These are phyloP conservation scores for Microbotryum saponariae DNA, from an alignment of 1,284 basidiomycete genomes.

Conservation along the genomic window DNA sequence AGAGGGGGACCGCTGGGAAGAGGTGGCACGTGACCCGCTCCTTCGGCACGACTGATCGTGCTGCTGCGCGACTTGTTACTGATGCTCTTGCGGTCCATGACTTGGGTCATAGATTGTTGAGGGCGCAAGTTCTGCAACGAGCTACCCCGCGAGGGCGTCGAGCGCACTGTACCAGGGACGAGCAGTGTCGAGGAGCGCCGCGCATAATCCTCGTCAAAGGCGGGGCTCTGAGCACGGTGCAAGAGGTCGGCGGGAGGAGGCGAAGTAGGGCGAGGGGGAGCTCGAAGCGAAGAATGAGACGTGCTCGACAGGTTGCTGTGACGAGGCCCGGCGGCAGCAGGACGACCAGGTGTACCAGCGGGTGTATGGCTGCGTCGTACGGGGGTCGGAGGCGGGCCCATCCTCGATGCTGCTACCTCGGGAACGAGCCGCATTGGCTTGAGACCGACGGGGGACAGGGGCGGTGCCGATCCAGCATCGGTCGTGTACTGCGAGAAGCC, in stretches of 20 bases:
- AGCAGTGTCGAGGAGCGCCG: constrained; percentile 1
- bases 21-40: constrained; percentile 1
- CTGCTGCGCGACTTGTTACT: too few relatives aligned
- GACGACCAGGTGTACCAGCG: constrained; percentile 37
- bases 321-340: constrained; percentile 48
- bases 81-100: too few relatives aligned
- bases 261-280: constrained; percentile 63
- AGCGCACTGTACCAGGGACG: too few relatives aligned
- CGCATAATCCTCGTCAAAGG: constrained; percentile 47
- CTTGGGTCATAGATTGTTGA: too few relatives aligned
- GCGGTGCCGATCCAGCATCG: background rate
- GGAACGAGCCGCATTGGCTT: background rate
- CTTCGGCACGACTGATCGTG: too few relatives aligned
- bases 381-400: constrained; percentile 47
- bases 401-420: constrained; percentile 8
- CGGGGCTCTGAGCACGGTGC: constrained; percentile 74
- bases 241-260: constrained; percentile 82
- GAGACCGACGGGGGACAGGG: background rate
- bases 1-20: constrained; percentile 6
- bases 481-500: constrained; percentile 1
- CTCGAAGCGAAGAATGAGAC: constrained; percentile 46
- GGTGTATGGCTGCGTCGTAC: constrained; percentile 40
- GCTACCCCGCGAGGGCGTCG: too few relatives aligned
- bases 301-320: constrained; percentile 18
- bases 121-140: too few relatives aligned